Base-by-base conservation (phyloP, 768 basidiomycete genomes). In the Suillus fuscotomentosus region DNA sequence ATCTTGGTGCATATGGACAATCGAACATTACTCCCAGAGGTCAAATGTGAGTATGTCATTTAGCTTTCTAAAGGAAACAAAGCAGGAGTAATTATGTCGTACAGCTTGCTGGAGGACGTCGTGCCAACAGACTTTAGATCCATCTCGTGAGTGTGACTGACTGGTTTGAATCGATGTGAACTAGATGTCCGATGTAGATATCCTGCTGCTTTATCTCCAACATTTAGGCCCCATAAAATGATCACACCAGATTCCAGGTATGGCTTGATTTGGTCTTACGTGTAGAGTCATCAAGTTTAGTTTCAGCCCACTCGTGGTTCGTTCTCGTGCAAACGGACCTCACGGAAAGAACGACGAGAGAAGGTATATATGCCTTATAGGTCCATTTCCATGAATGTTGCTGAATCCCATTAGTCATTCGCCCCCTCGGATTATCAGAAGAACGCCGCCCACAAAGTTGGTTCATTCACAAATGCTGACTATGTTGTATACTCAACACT, bases 201-300 rank as follows among this genome's bases (percentile, higher is more conserved):
- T 6, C 54, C 65, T 27, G 69, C 72, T 36, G 63, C 71, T 17
- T 65, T 66, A n/a, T 60, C 63, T 41, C 60, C 67, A 42, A 42
- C 24, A 13, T 62, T 69, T 57, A 73, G 70, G 51, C 39, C 65
- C 27, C 63, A 67, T 56, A 60, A 65, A 2, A 75, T 76, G n/a
- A 68, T 75, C 39, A 76, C 76, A 8, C 75, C 75, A 27, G 75
- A 76, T n/a, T 50, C 76, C 10, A 76, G 75, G 75, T 77, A 61
- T 59, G 67, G 8, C 7, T 50, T 36, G 15, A 20, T 45, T 14
- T 22, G 15, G 11, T 22, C 22, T 20, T 7, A 34, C 34, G 20
- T 31, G 20, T 27, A 60, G 17, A 34, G 20, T 13, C 61, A 63
- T 71, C 69, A 15, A 51, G 56, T 8, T 27, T 22, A 56, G 39